Base-by-base conservation (phyloP, 345 rosid species). In the Brassica carinata region DNA sequence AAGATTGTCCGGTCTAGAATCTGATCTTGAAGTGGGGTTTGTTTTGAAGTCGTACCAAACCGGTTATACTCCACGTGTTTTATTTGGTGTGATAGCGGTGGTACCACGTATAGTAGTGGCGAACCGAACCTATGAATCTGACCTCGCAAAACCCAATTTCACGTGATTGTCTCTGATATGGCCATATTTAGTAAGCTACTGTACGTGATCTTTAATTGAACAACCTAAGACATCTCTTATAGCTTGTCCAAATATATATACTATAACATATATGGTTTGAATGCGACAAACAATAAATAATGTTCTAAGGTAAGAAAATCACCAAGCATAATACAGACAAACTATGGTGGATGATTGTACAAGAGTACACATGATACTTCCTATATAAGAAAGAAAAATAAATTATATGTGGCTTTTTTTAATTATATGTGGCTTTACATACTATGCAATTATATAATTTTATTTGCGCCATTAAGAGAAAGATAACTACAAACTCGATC, bases 1-100 rank as follows among this genome's bases (percentile, higher is more conserved):
- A 66, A 76, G 81, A 76, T 76, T 71, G 57, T 72, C 77, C 81
- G 84, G 84, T 81, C 84, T 76, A 71, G 81, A 81, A 81, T 76
- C 73, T 71, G 33, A 65, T 76, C 51, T 66, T 29, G 18, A 57
- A 65, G 81, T 81, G 81, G n/a, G 62, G 84, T 58, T 58, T 1
- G 64, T 43, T 38, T 65, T 23, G 27, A 71, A 18, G 66, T 66
- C 64, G 64, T 53, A 75, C 76, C 72, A 57, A 73, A 2, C 69
- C 69, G 77, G 80, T 75, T 76, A 64, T 43, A 55, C 26, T 70
- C 76, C 80, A 80, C 76, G 72, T 75, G 76, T 59, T 26, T 62
- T 61, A 8, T 8, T 18, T 58, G 10, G 29, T 29, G 43, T 29
- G 3, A 30, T 68, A 62, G 27, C 51, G 62, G 23, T 67, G 57